Percentiles rank a stretch among this genome's conserved stretches.
Conservation (phyloP, 352 stramenopile genomes). For the Lagenidium giganteum region DNA sequence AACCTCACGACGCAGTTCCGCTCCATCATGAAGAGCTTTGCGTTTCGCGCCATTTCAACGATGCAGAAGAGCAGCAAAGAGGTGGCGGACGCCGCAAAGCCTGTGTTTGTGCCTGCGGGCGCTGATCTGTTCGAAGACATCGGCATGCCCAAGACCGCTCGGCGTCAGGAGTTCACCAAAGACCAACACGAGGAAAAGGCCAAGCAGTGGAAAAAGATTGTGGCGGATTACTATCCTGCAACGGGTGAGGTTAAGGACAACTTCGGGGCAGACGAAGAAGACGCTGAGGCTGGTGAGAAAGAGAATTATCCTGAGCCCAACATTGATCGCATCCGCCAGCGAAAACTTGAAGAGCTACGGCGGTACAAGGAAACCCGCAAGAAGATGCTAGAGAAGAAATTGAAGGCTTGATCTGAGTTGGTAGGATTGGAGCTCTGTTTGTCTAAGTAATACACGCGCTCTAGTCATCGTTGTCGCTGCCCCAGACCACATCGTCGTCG, state of each 20-base stretch:
- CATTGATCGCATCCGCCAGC: conserved; percentile 64
- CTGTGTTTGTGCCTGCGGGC: conserved; percentile 66
- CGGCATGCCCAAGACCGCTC: conserved; percentile 48
- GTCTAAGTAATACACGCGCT: no score
- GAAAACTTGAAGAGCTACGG: conserved; percentile 68
- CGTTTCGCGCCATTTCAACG: conserved; percentile 41
- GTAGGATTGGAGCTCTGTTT: no score
- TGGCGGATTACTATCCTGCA: conserved; percentile 55
- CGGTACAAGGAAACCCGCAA: conserved; percentile 53
- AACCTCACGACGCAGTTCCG: conserved; percentile 64
- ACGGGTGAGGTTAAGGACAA: conserved; percentile 29
- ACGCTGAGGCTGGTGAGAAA: conserved; percentile 21
- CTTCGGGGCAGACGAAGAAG: conserved; percentile 16
- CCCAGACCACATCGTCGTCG: conserved; percentile 20
- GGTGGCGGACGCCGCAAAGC: conserved; percentile 45
- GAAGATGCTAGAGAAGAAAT: conserved; percentile 58
- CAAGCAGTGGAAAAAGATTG: conserved; percentile 61
- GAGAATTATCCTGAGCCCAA: conserved; percentile 58
- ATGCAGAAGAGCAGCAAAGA: conserved; percentile 48
- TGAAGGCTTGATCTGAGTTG: conserved; percentile 14
- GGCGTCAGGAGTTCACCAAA: conserved; percentile 39
- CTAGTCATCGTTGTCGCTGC: conserved; percentile 28
- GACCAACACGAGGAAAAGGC: conserved; percentile 60
- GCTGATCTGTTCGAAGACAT: conserved; percentile 76
- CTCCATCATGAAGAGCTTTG: conserved; percentile 51